Evolutionary conservation across 1,284 basidiomycete species (phyloP).

Genomic region (Gyrodon tennesseensis): DNA sequence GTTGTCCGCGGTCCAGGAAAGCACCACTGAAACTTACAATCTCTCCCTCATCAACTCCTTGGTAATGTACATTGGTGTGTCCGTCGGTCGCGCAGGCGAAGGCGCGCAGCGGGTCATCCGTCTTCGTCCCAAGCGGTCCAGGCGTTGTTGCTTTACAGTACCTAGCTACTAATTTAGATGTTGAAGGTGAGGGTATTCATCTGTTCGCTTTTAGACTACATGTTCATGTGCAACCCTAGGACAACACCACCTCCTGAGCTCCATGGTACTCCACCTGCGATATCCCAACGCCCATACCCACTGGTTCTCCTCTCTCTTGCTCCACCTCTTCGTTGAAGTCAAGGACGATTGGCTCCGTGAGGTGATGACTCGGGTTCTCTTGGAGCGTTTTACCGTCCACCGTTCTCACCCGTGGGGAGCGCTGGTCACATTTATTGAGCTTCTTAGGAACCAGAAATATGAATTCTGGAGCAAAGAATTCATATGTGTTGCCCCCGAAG

Average conservation of each 20-base stretch:
- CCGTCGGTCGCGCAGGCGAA: constrained; percentile 84
- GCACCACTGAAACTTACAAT: constrained; percentile 74
- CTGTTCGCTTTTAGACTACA: not conserved
- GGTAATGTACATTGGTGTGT: constrained; percentile 93
- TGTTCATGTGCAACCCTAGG: constrained; percentile 51
- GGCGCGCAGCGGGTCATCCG: constrained; percentile 72
- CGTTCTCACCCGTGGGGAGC: constrained; percentile 98
- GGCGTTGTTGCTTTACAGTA: constrained; percentile 82
- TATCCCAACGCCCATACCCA: constrained; percentile 97
- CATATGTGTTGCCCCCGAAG: constrained; percentile 76
- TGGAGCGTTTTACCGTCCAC: constrained; percentile 92
- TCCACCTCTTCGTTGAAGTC: constrained; percentile 82
- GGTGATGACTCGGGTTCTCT: constrained; percentile 85
- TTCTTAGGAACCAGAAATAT: constrained; percentile 80
- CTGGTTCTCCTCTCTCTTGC: constrained; percentile 89
- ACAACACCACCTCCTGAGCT: constrained; percentile 90
- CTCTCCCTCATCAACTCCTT: constrained; percentile 86
- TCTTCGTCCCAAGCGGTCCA: constrained; percentile 78
- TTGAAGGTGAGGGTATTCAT: constrained; percentile 68
- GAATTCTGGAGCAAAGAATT: constrained; percentile 87
- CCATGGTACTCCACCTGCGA: constrained; percentile 91
- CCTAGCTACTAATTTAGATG: constrained; percentile 80
- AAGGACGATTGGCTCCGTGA: constrained; percentile 81
- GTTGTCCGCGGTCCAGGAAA: constrained; percentile 54
- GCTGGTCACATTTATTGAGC: constrained; percentile 89